Evolutionary conservation across 495 filamentous ascomycete species (phyloP), one percentile per base, ranked within the genome.

Genomic region (Penicillium argentinense): DNA sequence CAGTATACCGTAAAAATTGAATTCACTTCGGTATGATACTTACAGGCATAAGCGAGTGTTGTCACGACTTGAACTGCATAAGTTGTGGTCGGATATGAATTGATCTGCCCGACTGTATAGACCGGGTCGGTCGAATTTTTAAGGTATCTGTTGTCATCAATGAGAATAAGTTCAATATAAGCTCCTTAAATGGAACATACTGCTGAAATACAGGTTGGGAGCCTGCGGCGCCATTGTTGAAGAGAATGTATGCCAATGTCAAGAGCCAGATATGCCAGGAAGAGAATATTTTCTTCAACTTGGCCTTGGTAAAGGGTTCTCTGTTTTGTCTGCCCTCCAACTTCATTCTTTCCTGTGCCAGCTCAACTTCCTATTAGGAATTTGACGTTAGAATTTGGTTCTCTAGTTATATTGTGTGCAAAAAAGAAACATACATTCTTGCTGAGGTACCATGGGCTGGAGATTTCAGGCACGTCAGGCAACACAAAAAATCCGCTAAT

Each of bases 401-500:
- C 12, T 21, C 13, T 3, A 41, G 17, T 0, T 13, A 14, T 29
- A n/a, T n/a, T 30, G 17, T 33, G 43, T 16, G 22, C 18, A 42
- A 48, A 27, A n/a, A 40, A 12, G 11, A 23, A 4, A 3, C 27
- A n/a, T 45, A 73, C 73, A 41, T 64, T 51, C 21, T 72, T 39
- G 14, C 47, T 70, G 28, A 76, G 49, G 45, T 74, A 74, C 72
- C 76, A 82, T 9, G 78, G 76, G 19, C 60, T 74, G 5, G 78
- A 76, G 23, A 79, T 85, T 45, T 81, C 72, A 0, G 80, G 82
- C 0, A 82, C 73, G 44, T 84, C 81, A 1, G 82, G 82, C 18
- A 84, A 68, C 23, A 84, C 49, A 36, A 83, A 76, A 60, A 78
- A 85, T 2, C 80, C 78, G 5, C 69, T 68, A 9, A 85, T 30